Evolutionary conservation across 2,329 filamentous ascomycete species (phyloP).

Genomic region (Celoporthe dispersa): DNA sequence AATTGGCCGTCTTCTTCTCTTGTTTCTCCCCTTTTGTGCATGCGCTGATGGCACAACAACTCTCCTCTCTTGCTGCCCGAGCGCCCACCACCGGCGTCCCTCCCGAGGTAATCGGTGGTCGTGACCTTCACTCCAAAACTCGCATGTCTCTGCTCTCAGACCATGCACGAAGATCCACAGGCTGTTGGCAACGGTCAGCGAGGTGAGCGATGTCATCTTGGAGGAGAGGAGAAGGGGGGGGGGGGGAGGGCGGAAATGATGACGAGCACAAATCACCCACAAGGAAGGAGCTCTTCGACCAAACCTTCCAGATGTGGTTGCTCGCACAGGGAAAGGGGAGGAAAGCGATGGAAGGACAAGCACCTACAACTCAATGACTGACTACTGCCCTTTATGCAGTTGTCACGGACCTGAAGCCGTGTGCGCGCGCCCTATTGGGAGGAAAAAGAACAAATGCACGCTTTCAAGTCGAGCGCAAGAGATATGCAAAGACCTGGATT

Average conservation of each 20-base stretch:
- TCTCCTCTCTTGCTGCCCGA: background rate
- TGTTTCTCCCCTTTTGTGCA: background rate
- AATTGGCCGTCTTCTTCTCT: background rate
- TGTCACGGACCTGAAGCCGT: background rate
- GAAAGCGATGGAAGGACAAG: background rate
- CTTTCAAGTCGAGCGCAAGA: background rate
- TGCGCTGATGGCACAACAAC: background rate
- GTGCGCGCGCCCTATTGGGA: background rate
- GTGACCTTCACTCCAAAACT: background rate
- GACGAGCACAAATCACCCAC: background rate
- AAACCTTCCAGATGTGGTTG: background rate
- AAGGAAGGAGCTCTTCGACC: background rate
- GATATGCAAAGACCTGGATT: background rate
- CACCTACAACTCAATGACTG: background rate
- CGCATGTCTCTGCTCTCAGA: background rate
- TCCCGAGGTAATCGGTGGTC: background rate
- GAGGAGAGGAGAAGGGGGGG: no score
- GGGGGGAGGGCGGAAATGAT: background rate
- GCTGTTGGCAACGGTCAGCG: background rate
- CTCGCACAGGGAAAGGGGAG: background rate
- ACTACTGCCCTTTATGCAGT: background rate
- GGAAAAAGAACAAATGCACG: background rate
- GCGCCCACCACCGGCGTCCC: no score
- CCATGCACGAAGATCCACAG: background rate
- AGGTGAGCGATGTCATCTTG: background rate